A percentile compares a stretch with the other conserved stretches of the same genome.
phyloP scores from a whole-genome alignment of 345 rosid genomes.

The Boechera divaricarpa region DNA sequence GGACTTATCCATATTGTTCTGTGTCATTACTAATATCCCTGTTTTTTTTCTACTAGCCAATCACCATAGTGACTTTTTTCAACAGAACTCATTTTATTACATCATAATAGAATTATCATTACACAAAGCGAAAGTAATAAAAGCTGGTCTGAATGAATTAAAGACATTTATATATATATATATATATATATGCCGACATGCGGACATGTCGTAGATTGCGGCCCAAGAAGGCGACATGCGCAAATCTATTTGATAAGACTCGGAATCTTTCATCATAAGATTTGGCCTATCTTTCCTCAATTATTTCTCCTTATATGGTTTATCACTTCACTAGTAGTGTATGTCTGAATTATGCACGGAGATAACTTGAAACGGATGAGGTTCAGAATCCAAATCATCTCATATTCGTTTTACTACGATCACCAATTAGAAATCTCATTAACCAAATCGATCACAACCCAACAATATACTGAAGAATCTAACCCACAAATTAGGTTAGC shows the following conservation, averaged over 20 bases:
- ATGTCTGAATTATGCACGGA: background rate
- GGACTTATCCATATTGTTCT: constrained; percentile 15
- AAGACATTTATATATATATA: background rate
- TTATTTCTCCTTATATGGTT: constrained; percentile 3
- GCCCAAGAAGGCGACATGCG: constrained; percentile 36
- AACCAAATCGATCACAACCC: background rate
- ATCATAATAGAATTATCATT: background rate
- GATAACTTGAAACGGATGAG: background rate
- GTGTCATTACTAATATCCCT: background rate
- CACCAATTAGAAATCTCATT: background rate
- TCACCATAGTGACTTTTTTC: background rate
- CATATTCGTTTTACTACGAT: background rate
- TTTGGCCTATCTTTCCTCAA: constrained; percentile 14
- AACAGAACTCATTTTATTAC: constrained; percentile 30
- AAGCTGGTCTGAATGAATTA: constrained; percentile 29
- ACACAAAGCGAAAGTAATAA: constrained; percentile 17
- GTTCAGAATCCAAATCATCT: background rate
- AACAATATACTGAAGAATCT: background rate
- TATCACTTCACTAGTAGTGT: constrained; percentile 13
- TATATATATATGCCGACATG: constrained; percentile 29
- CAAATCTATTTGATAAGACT: constrained; percentile 39
- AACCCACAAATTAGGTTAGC: background rate
- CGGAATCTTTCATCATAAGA: constrained; percentile 32
- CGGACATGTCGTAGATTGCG: constrained; percentile 35
- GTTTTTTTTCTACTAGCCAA: constrained; percentile 5